Evolutionary conservation across 129 eudicot genomes (phyloP).

Genomic region (Glebionis coronaria): DNA sequence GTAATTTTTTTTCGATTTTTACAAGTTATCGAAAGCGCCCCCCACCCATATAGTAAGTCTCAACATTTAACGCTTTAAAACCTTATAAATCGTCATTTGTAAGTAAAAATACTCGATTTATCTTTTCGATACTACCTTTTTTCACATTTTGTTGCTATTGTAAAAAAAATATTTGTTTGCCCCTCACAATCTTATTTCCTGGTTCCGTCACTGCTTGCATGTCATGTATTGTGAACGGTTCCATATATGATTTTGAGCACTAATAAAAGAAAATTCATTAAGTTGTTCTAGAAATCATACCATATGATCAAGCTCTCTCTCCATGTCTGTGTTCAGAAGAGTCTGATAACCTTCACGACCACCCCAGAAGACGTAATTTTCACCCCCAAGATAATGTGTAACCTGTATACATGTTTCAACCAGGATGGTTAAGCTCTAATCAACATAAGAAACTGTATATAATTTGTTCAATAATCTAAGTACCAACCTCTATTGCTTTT

Average conservation of each 20-base stretch:
- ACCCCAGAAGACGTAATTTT: slow-evolving; percentile 98
- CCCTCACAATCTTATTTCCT: too few relatives aligned
- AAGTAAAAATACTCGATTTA: too few relatives aligned
- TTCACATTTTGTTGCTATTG: too few relatives aligned
- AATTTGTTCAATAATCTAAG: not conserved
- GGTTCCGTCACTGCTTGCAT: too few relatives aligned
- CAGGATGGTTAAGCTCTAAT: not conserved
- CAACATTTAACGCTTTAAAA: too few relatives aligned
- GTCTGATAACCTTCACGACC: slow-evolving; percentile 99
- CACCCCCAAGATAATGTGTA: slow-evolving; percentile 98
- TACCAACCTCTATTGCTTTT: slow-evolving; percentile 90
- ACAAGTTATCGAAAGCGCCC: too few relatives aligned
- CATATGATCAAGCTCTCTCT: slow-evolving; percentile 93
- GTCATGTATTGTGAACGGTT: not conserved
- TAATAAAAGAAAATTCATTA: not conserved
- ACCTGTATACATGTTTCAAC: slow-evolving; percentile 44
- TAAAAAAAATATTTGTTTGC: too few relatives aligned
- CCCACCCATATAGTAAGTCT: too few relatives aligned
- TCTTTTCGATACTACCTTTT: too few relatives aligned
- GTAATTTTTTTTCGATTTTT: too few relatives aligned
- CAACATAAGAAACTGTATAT: not conserved
- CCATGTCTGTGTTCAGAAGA: slow-evolving; percentile 97
- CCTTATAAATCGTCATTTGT: too few relatives aligned
- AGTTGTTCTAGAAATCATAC: slow-evolving; percentile 28
- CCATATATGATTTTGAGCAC: slow-evolving; percentile 2